A percentile compares a stretch with the other conserved stretches of the same genome.
phyloP scores from a whole-genome alignment of 257 asterid genomes.

The Solanum chiquidenum region DNA sequence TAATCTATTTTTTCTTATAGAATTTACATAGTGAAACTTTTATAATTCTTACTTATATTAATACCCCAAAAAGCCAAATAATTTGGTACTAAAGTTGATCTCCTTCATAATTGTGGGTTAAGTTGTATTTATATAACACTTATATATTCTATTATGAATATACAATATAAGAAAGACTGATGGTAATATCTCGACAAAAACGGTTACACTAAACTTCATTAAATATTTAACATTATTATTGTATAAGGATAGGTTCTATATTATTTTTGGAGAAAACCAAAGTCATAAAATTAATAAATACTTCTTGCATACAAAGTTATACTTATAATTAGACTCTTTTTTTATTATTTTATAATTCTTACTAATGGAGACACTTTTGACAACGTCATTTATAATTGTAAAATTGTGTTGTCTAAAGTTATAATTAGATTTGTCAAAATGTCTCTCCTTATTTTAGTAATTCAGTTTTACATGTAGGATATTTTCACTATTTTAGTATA shows the following conservation, averaged over 20 bases:
- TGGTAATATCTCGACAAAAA: background rate
- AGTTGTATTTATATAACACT: background rate
- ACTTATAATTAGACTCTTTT: background rate
- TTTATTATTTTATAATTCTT: background rate
- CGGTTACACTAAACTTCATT: background rate
- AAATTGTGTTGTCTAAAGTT: background rate
- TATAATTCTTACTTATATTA: background rate
- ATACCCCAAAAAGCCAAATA: background rate
- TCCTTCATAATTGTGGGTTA: background rate
- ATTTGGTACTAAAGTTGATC: background rate
- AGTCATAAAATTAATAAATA: background rate
- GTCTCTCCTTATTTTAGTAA: background rate
- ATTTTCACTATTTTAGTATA: background rate
- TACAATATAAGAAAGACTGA: background rate
- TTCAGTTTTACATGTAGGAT: background rate
- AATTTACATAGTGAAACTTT: background rate
- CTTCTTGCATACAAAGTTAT: background rate
- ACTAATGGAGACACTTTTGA: background rate
- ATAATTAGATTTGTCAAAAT: background rate
- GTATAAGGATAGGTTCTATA: background rate
- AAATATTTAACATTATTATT: background rate
- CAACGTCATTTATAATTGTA: background rate
- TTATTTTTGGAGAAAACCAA: background rate
- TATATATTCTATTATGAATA: background rate
- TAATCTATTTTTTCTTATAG: background rate